phyloP scores from a whole-genome alignment of 106 monocot genomes.

The Alisma plantagoaquatica region DNA sequence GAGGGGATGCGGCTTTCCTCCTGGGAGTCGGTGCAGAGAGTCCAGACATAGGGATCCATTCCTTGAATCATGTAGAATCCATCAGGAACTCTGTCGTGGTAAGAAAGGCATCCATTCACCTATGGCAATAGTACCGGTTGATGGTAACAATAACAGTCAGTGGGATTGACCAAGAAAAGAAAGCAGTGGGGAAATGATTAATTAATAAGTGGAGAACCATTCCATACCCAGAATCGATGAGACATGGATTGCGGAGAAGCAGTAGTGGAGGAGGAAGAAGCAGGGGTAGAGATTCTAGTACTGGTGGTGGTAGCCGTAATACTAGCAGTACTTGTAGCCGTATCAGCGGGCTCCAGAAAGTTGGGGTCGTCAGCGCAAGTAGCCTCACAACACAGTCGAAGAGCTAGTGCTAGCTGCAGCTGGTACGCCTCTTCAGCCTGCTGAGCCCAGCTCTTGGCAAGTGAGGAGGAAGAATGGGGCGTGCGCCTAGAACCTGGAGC shows the following conservation, averaged over 20 bases:
- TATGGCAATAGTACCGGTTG: too few relatives aligned
- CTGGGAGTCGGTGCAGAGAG: slow-evolving; percentile 65
- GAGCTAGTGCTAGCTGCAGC: slow-evolving; percentile 87
- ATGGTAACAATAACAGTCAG: too few relatives aligned
- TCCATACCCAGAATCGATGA: slow-evolving; percentile 81
- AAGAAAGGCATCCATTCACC: slow-evolving; percentile 87
- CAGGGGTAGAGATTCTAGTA: too few relatives aligned
- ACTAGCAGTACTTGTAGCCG: too few relatives aligned
- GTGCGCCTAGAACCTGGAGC: too few relatives aligned
- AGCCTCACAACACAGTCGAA: slow-evolving; percentile 75
- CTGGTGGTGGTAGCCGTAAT: too few relatives aligned
- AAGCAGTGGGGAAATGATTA: too few relatives aligned
- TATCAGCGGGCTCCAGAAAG: slow-evolving; percentile 42
- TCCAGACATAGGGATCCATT: slow-evolving; percentile 93
- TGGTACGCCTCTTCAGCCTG: slow-evolving; percentile 98
- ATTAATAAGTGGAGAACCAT: too few relatives aligned
- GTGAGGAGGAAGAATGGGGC: slow-evolving; percentile 6
- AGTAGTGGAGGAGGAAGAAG: slow-evolving; percentile 2
- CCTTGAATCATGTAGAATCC: slow-evolving; percentile 95
- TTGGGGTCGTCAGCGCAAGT: slow-evolving; percentile 55
- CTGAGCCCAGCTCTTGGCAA: slow-evolving; percentile 90
- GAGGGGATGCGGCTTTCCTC: slow-evolving; percentile 83
- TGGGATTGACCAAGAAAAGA: slow-evolving; percentile 11
- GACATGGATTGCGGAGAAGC: slow-evolving; percentile 41
- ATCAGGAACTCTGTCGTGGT: slow-evolving; percentile 75